Conservation (phyloP, 805 yeast genomes). For the Yarrowia porcina region DNA sequence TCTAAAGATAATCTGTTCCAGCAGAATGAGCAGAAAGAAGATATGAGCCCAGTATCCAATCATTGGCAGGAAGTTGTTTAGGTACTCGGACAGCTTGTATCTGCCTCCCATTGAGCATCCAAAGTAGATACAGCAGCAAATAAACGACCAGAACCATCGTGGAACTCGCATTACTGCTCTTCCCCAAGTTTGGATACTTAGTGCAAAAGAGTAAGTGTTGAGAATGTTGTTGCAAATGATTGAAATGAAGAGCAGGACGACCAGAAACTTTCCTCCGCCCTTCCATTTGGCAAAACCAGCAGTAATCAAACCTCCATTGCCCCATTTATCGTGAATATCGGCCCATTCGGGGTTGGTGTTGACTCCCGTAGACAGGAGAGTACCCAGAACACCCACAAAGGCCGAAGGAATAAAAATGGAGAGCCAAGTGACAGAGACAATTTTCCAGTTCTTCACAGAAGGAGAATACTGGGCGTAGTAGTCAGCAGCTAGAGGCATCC, state of each 20-base stretch:
- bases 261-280: conserved; percentile 72
- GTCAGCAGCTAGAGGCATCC: conserved; percentile 87
- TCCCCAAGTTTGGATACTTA: conserved; percentile 62
- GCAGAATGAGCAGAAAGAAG: conserved; percentile 65
- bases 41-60: conserved; percentile 88
- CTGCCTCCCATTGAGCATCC: conserved; percentile 75
- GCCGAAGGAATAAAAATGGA: conserved; percentile 69
- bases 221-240: conserved; percentile 77
- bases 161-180: conserved; percentile 57
- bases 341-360: conserved; percentile 55
- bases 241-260: conserved; percentile 66
- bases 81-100: conserved; percentile 64
- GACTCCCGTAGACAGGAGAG: conserved; percentile 67
- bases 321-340: conserved; percentile 52
- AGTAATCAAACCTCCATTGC: conserved; percentile 73
- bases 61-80: conserved; percentile 85
- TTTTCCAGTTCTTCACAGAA: conserved; percentile 51
- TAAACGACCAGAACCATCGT: conserved; percentile 71
- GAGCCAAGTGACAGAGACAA: conserved; percentile 60
- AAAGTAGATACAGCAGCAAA: conserved; percentile 60
- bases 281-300: conserved; percentile 68
- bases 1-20: conserved; percentile 72
- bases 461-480: conserved; percentile 81
- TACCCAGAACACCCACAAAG: conserved; percentile 71
- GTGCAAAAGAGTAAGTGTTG: conserved; percentile 78